Evolutionary conservation across 1,139 yeast genomes (phyloP), one percentile per base, ranked within the genome.

Genomic region (Yamadazyma sp.): DNA sequence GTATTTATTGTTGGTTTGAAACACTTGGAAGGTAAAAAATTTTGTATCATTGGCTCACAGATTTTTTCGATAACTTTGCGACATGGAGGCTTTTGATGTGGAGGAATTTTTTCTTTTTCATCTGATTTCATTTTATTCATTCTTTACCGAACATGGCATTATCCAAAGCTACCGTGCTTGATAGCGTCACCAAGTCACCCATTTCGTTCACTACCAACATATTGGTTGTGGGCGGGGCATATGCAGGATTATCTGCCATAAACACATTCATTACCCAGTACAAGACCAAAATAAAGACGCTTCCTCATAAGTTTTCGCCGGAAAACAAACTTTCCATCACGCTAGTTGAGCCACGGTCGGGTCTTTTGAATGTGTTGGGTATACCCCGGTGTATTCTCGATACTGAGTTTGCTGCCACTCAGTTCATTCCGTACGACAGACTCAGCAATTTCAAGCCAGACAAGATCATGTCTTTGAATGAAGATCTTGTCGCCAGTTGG

Each of bases 171-270:
- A 43, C 42, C 9, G 40, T 33, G 16, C 34, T 43, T 4, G 31
- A 32, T 16, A 34, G 34, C 16, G 33, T 31, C 12, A 43, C 30
- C 18, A 33, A 16, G 12, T 26, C 32, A 10, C 34, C 38, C 7
- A 36, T 41, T 4, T 41, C 47, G 3, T 42, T 42, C 29, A 44
- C 43, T 22, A 60, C 66, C 32, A 69, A 69, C 40, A 62, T 75
- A 6, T 59, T 75, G 30, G 61, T 75, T 4, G 69, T 75, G n/a
- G 81, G 81, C 4, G 80, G 79, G 1, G 69, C 80, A 0, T 76
- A 66, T 48, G 72, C 74, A n/a, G 81, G 81, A 0, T 53, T 74
- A 25, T 58, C 75, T 1, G 68, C 77, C 0, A 45, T 73, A 8
- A 62, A 64, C 32, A 59, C 69, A 16, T 56, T 75, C 38, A 57